Evolutionary conservation across 257 asterid species (phyloP), one percentile per base, ranked within the genome.

Genomic region (Plantago ovata): DNA sequence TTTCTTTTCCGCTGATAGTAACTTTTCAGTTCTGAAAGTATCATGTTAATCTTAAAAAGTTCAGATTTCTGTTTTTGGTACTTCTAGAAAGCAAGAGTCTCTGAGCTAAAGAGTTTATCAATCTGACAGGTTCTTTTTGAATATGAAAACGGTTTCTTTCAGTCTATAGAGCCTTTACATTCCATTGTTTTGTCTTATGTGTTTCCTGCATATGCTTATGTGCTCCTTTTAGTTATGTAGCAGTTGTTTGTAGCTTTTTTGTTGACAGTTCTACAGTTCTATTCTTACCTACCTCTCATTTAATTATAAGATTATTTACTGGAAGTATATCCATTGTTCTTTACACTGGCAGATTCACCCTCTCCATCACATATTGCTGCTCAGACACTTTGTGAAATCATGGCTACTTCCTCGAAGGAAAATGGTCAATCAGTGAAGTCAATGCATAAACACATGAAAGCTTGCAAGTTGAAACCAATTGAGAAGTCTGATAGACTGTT

Each of bases 361-460:
- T 72, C 95, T 33, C 77, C 84, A 23, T 50, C 73, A 38, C 53
- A 60, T 42, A 73, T 66, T 69, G 97, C 98, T 67, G 98, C 98
- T 66, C 84, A 79, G 79, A 86, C 84, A 4, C 95, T 92, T 11
- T 57, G 77, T 56, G 76, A 80, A 63, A 74, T 92, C 69, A 83
- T 94, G 40, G 68, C 71, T 0, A 36, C 28, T 61, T 63, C 74
- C 33, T 39, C 60, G 6, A 81, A 69, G 70, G 75, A 72, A 64
- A 77, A 65, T 50, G 76, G 77, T 16, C 28, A 48, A 48, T 65
- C 71, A 14, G 40, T 55, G 10, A 81, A 79, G 70, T 62, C 57
- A 57, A 67, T 69, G 44, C 73, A 83, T 21, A 81, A 54, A 49
- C 88, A 71, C 62, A 62, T 70, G 72, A 84, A 75, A 75, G 62